A percentile compares a stretch with the other conserved stretches of the same genome.
Conservation (phyloP, 345 rosid genomes). For the Gossypioides kirkii region DNA sequence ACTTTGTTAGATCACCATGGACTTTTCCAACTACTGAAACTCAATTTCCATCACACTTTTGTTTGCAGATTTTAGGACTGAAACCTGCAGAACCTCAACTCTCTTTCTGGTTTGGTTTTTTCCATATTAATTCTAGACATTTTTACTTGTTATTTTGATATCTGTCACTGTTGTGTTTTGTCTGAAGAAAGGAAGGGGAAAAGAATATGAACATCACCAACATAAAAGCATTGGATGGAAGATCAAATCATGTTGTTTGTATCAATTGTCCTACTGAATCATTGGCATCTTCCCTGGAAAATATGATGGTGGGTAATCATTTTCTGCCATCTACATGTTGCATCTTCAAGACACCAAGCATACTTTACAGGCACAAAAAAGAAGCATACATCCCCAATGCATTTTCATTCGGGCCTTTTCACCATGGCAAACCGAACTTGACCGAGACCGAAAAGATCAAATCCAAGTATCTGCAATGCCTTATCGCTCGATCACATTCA, state of each 20-base stretch:
- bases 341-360: slow-evolving; percentile 16
- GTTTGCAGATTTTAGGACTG: background rate
- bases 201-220: background rate
- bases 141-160: background rate
- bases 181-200: background rate
- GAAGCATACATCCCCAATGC: slow-evolving; percentile 21
- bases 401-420: slow-evolving; percentile 26
- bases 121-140: background rate
- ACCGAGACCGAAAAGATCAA: slow-evolving; percentile 8
- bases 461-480: slow-evolving; percentile 12
- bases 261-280: background rate
- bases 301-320: slow-evolving; percentile 1
- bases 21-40: background rate
- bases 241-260: background rate
- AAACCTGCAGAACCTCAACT: background rate
- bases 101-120: background rate
- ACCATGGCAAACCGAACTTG: background rate
- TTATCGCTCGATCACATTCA: slow-evolving; percentile 4
- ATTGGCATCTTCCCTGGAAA: slow-evolving; percentile 4
- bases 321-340: slow-evolving; percentile 6
- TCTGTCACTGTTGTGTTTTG: background rate
- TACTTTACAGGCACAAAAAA: slow-evolving; percentile 19
- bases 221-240: background rate
- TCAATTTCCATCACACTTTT: background rate
- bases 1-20: background rate